Evolutionary conservation across 2,329 filamentous ascomycete genomes (phyloP).

Genomic region (Zymoseptoria pseudotritici): DNA sequence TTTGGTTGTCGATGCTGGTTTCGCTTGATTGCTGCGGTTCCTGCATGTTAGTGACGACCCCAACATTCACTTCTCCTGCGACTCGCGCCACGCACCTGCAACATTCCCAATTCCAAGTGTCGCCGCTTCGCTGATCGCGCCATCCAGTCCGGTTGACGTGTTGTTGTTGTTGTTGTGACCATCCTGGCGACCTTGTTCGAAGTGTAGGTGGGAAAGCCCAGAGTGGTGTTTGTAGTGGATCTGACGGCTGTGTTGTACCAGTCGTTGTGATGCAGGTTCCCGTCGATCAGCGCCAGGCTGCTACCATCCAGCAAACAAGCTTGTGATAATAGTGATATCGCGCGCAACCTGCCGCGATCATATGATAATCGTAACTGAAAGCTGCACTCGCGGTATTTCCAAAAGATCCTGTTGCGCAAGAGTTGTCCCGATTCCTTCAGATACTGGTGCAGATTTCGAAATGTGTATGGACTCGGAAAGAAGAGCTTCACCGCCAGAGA

Average conservation of each 20-base stretch:
- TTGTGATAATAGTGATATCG: neutral
- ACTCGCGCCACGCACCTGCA: slow-evolving; percentile 4
- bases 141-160: slow-evolving; percentile 8
- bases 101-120: slow-evolving; percentile 11
- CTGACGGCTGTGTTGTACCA: neutral
- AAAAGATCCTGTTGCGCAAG: too few relatives aligned
- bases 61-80: neutral
- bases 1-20: neutral
- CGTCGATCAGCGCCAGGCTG: neutral
- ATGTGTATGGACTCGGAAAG: neutral
- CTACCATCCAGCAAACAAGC: neutral
- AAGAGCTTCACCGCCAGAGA: neutral
- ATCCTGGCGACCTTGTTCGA: neutral
- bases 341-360: neutral
- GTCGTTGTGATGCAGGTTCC: neutral
- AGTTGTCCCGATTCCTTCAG: too few relatives aligned
- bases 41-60: neutral
- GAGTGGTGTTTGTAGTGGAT: neutral
- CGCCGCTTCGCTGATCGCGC: slow-evolving; percentile 10
- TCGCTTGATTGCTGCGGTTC: slow-evolving; percentile 9
- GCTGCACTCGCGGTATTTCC: too few relatives aligned
- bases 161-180: slow-evolving; percentile 1
- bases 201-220: neutral
- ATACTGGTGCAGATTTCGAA: neutral
- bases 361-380: neutral